Base-by-base conservation (phyloP, 495 filamentous ascomycete species). In the Podospora anserina region DNA sequence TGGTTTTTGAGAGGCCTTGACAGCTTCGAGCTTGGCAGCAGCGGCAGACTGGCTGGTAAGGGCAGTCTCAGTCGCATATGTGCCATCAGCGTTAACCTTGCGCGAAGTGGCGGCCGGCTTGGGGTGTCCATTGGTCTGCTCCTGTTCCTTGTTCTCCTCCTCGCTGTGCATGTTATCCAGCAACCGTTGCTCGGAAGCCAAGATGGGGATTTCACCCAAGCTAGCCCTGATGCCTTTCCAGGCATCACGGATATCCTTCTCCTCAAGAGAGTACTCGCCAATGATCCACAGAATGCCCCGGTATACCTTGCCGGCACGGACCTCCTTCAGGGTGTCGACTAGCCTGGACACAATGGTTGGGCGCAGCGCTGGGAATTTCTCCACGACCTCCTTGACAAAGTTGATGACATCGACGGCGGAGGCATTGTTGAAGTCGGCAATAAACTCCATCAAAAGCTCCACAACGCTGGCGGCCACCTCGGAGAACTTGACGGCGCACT, bases 341-440 rank as follows among this genome's bases (percentile, higher is more conserved):
- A 99, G 83, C 58, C 94, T 89, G 69, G 91, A 87, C 5, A 98
- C 88, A 72, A 99, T 97, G 1, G 92, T 89, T 19, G 88, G 84
- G 56, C 96, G 89, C 61, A 99, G 85, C 67, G 92, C 88, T 20
- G 96, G 94, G 84, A 97, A 99, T 76, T 95, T 97, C 82, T 99
- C 96, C 4, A 97, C 96, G 6, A 99, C 96, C 75, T 99, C 96
- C 79, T 99, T 99, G 60, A 98, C 94, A 71, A 99, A 99, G 20
- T 91, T 91, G 73, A 99, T 97, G 13, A 99, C 94, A 81, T 99
- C 96, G 30, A 99, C 92, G 2, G 96, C 95, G 2, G 94, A 96
- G 57, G 92, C 90, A 74, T 93, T 97, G 84, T 95, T 98, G 79
- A 97, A 97, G 77, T 99, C 96, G 65, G 91, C 92, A 76, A 99